Evolutionary conservation across 305 asterid genomes (phyloP), one percentile per base, ranked within the genome.

Genomic region (Solanum hybrid): DNA sequence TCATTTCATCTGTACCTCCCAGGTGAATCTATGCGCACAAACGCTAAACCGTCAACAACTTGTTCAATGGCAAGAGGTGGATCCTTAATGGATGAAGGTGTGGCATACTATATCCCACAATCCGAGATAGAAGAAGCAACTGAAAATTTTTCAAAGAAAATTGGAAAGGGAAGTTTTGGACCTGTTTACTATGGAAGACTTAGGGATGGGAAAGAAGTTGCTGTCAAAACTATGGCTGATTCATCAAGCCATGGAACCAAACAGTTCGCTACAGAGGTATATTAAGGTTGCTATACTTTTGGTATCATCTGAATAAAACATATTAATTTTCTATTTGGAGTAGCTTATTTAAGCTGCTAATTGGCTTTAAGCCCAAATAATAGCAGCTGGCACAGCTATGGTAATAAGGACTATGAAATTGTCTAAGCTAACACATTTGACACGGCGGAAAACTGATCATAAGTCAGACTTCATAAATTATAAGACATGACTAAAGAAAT

Each of bases 151-250:
- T 95, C 98, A 29, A 96, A 92, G 95, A 90, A 94, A 89, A 96
- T 97, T 10, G 99, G 99, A 73, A 95, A 96, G 92, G 99, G 99
- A 91, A 96, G 99, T 90, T 96, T 96, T 87, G 99, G 99, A 57
- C 99, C 99, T 4, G 99, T 97, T 51, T 97, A 94, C 91, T 95
- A 97, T 86, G 99, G 99, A 78, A 96, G 93, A 91, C 91, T 97
- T 94, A 93, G 92, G 91, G 99, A 96, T 51, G 99, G 99, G 34
- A 97, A 96, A 91, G 99, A 97, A 91, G 93, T 97, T 36, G 99
- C 99, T 5, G 99, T 97, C 72, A 97, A 97, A 92, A 95, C 91
- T 92, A 96, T 97, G 99, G 98, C 99, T 45, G 99, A 97, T 91
- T 94, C 99, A 79, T 95, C 99, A 65, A 96, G 98, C 79, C 99